Evolutionary conservation across 2,329 filamentous ascomycete genomes (phyloP).

Genomic region (Magnaporthiopsis poae): DNA sequence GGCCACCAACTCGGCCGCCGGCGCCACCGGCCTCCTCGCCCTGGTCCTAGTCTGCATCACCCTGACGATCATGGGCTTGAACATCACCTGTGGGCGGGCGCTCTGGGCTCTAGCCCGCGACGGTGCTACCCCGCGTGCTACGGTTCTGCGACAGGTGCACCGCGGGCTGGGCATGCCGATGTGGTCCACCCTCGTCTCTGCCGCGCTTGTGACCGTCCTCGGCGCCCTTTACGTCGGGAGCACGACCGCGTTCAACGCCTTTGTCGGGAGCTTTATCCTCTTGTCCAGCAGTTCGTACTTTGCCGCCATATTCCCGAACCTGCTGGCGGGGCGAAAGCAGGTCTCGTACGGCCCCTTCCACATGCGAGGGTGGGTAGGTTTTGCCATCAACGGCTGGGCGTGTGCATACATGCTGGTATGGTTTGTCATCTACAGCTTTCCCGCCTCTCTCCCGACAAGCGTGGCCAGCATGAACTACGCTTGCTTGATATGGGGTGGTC

Average conservation of each 20-base stretch:
- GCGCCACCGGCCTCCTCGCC: conserved; percentile 39
- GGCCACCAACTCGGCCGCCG: conserved; percentile 40
- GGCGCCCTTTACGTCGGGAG: conserved; percentile 58
- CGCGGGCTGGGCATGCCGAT: conserved; percentile 25
- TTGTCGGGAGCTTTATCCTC: conserved; percentile 42
- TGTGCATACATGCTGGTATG: conserved; percentile 47
- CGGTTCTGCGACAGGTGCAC: conserved; percentile 21
- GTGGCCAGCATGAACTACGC: conserved; percentile 40
- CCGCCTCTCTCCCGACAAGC: conserved; percentile 31
- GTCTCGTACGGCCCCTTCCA: conserved; percentile 47
- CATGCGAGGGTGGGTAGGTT: conserved; percentile 31
- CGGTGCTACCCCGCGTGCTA: conserved; percentile 13
- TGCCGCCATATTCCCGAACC: conserved; percentile 50
- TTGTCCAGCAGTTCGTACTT: conserved; percentile 44
- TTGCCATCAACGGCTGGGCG: conserved; percentile 35
- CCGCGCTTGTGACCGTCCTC: conserved; percentile 37
- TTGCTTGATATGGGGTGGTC: conserved; percentile 32
- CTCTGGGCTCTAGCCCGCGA: conserved; percentile 10
- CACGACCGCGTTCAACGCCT: conserved; percentile 56
- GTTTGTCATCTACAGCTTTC: conserved; percentile 52
- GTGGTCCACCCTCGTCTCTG: conserved; percentile 40
- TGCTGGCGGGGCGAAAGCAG: conserved; percentile 33
- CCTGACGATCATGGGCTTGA: conserved; percentile 18
- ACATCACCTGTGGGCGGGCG: conserved; percentile 26
- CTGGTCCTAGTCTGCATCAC: conserved; percentile 30